Evolutionary conservation across 441 rosid genomes (phyloP).

Genomic region (Gossypium davidsonii): DNA sequence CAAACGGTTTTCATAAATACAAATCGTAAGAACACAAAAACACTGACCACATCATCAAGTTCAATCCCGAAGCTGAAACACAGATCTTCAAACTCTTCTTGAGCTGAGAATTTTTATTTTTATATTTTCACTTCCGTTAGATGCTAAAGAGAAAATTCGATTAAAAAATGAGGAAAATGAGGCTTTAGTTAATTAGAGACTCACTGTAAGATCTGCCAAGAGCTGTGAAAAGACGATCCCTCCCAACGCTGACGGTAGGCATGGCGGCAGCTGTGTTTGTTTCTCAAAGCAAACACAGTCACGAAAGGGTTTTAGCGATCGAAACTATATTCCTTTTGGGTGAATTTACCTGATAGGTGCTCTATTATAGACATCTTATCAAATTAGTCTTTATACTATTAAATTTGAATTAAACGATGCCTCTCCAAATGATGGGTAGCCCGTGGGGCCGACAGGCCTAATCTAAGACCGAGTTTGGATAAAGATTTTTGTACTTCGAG

Average conservation of each 20-base stretch:
- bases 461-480: too few species aligned
- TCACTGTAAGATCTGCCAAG: conserved; percentile 64
- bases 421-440: too few species aligned
- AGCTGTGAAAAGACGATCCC: conserved; percentile 72
- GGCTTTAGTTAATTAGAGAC: background rate
- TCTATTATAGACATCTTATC: too few species aligned
- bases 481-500: too few species aligned
- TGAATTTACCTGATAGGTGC: too few species aligned
- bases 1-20: background rate
- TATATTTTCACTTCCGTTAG: background rate
- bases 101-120: conserved; percentile 28
- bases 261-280: conserved; percentile 20
- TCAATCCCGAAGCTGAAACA: conserved; percentile 90
- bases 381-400: too few species aligned
- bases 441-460: too few species aligned
- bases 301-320: too few species aligned
- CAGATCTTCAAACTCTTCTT: conserved; percentile 74
- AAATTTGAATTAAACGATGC: too few species aligned
- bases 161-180: background rate
- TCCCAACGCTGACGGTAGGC: conserved; percentile 82
- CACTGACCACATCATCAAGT: conserved; percentile 88
- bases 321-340: too few species aligned
- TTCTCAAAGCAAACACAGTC: too few species aligned
- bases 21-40: background rate
- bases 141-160: background rate